A percentile compares a stretch with the other conserved stretches of the same genome.
phyloP scores from a whole-genome alignment of 2,329 filamentous ascomycete genomes.

The Aureobasidium lini region DNA sequence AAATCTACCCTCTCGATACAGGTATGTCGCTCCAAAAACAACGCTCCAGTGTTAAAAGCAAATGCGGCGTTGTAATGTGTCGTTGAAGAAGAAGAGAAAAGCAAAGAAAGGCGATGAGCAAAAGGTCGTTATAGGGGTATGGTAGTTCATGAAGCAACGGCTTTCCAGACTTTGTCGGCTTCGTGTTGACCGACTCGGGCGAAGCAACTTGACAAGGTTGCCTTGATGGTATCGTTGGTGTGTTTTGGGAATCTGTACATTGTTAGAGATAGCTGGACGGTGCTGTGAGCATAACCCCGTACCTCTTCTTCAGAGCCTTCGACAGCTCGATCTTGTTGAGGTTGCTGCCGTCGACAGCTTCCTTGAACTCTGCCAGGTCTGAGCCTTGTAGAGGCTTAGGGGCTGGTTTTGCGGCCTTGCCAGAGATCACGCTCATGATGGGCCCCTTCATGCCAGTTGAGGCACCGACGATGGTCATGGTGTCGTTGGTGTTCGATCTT shows the following conservation, averaged over 20 bases:
- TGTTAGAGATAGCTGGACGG: conserved; percentile 16
- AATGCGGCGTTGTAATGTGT: background rate
- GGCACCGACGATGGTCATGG: conserved; percentile 22
- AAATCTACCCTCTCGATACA: background rate
- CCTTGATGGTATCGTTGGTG: conserved; percentile 62
- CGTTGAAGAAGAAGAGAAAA: background rate
- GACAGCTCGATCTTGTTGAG: conserved; percentile 67
- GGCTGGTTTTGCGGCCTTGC: conserved; percentile 30
- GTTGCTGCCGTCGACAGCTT: conserved; percentile 60
- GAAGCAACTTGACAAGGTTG: conserved; percentile 61
- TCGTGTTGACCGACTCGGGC: conserved; percentile 54
- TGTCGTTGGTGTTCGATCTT: conserved; percentile 26
- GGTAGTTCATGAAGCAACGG: background rate
- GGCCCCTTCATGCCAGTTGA: conserved; percentile 27
- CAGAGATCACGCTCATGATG: conserved; percentile 24
- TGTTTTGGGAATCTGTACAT: conserved; percentile 56
- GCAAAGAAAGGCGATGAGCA: background rate
- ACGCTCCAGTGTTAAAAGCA: background rate
- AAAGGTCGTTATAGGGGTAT: background rate
- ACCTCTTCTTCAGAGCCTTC: conserved; percentile 66
- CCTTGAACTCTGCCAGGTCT: conserved; percentile 59
- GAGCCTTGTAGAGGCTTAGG: conserved; percentile 49
- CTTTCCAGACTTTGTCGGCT: conserved; percentile 56
- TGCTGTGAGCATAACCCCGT: conserved; percentile 19
- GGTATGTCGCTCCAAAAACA: background rate